These are phyloP conservation scores for Hyaloscypha finlandica DNA, from an alignment of 495 filamentous ascomycete species.

Conservation along the genomic window DNA sequence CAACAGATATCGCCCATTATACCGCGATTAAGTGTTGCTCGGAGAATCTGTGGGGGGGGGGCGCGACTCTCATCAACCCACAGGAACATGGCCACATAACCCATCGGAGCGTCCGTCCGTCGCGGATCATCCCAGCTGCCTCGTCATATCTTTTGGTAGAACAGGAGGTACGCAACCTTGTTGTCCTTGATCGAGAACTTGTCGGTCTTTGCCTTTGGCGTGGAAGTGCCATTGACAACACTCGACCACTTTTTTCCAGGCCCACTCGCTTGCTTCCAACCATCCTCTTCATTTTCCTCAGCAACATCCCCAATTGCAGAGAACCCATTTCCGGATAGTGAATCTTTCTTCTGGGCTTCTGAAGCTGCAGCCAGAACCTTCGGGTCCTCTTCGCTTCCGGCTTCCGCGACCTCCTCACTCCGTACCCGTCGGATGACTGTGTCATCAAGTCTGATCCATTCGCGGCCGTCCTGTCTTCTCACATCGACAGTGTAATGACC, in stretches of 20 bases:
- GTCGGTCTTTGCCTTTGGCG: slow-evolving; percentile 62
- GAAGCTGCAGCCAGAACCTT: slow-evolving; percentile 65
- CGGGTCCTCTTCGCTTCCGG: slow-evolving; percentile 75
- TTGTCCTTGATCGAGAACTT: slow-evolving; percentile 82
- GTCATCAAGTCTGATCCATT: slow-evolving; percentile 96
- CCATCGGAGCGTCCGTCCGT: not conserved
- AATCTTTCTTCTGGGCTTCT: slow-evolving; percentile 62
- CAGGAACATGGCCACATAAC: not conserved
- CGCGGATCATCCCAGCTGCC: no score
- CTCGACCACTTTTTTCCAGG: slow-evolving; percentile 66
- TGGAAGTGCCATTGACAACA: slow-evolving; percentile 62
- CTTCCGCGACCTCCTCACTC: slow-evolving; percentile 89
- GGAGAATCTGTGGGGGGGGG: not conserved
- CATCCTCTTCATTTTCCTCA: slow-evolving; percentile 61
- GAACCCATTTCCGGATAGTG: slow-evolving; percentile 60
- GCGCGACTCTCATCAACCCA: not conserved
- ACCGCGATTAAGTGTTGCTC: slow-evolving; percentile 5
- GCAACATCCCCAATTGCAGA: slow-evolving; percentile 65
- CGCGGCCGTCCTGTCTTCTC: slow-evolving; percentile 85
- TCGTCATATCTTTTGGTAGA: slow-evolving; percentile 68
- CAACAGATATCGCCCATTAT: not conserved
- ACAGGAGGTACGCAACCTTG: slow-evolving; percentile 94
- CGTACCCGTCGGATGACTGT: slow-evolving; percentile 84
- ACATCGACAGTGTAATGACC: slow-evolving; percentile 98
- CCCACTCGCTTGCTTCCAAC: slow-evolving; percentile 82